Base-by-base conservation (phyloP, 768 basidiomycete species). In the Kwoniella shandongensis region DNA sequence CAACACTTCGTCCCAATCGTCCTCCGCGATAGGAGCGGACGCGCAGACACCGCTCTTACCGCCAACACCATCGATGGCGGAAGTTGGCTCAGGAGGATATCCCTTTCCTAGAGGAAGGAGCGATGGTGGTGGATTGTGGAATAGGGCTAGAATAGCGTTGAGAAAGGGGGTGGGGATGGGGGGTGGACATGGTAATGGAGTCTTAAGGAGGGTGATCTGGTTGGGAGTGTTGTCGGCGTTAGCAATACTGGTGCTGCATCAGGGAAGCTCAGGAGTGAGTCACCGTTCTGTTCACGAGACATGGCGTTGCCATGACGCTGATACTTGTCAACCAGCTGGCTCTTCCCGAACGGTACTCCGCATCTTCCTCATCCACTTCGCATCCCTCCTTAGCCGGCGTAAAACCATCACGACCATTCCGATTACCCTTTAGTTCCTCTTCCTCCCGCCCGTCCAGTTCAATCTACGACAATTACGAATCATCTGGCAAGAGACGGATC, bases 41-140 rank as follows among this genome's bases (percentile, higher is more conserved):
- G 41, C 56, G 8, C 57, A 56, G 2, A 58, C 59, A 13, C 66
- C 63, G 6, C 42, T 68, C 5, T 45, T 66, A 15, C 57, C 61
- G 3, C 59, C 65, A 17, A 42, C 54, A 25, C 59, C 63, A 18
- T 54, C 44, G 30, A 49, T 38, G 44, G 29, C 62, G n/a, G 65
- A 66, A 38, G 50, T 48, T 10, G 64, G 64, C 6, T 5, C n/a
- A 26, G 13, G 23, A 13, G 41, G 47, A 42, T 65, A 61, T 51
- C 63, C 63, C 2, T 65, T 65, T 32, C 63, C 63, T 13, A 26
- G 44, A 13, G 35, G 44, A 18, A n/a, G 36, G 18, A 18, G 20
- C 8, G 47, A 38, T 4, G 26, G 32, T 6, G 32, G 32, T 6
- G 13, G 32, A 6, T 13, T 32, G 18, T 29, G 44, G 23, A 49